These are phyloP conservation scores for Tolypocladium ovalisporum DNA, from an alignment of 2,329 filamentous ascomycete species.

Conservation along the genomic window DNA sequence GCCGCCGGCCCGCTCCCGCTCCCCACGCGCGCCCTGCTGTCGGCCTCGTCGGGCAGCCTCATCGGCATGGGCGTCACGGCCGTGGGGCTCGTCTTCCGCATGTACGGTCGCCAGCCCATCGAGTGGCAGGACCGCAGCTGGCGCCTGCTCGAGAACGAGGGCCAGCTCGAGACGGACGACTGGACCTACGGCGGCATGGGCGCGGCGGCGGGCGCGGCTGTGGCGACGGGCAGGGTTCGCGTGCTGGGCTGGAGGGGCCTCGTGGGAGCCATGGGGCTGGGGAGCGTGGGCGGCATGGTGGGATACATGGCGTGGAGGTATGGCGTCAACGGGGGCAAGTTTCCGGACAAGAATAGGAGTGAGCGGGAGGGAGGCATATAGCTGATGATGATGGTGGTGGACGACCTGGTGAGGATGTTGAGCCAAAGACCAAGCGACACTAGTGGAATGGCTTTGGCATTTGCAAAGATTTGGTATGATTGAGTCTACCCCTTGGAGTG, in stretches of 20 bases:
- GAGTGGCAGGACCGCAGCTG: constrained; percentile 56
- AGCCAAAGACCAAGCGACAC: background rate
- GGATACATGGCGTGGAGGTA: constrained; percentile 40
- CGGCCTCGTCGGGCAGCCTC: constrained; percentile 32
- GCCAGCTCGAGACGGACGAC: constrained; percentile 46
- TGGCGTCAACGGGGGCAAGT: constrained; percentile 32
- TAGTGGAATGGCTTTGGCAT: background rate
- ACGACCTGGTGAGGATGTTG: too few species aligned
- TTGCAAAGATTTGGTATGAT: background rate
- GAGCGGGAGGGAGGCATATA: constrained; percentile 5
- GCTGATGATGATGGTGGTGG: background rate
- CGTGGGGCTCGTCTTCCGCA: constrained; percentile 32
- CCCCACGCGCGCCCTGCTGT: constrained; percentile 28
- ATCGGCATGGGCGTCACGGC: constrained; percentile 32
- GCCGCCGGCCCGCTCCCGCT: constrained; percentile 17
- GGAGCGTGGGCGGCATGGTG: constrained; percentile 36
- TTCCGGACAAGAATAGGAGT: constrained; percentile 14
- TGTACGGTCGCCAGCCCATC: constrained; percentile 45
- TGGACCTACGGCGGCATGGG: constrained; percentile 37
- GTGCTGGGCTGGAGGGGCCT: constrained; percentile 26
- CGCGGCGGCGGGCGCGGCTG: constrained; percentile 19
- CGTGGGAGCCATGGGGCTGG: constrained; percentile 33
- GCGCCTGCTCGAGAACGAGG: constrained; percentile 46
- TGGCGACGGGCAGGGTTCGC: constrained; percentile 15
- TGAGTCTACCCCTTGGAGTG: background rate